Base-by-base conservation (phyloP, 2,329 filamentous ascomycete genomes). In the Phyllosticta paracitricarpa region DNA sequence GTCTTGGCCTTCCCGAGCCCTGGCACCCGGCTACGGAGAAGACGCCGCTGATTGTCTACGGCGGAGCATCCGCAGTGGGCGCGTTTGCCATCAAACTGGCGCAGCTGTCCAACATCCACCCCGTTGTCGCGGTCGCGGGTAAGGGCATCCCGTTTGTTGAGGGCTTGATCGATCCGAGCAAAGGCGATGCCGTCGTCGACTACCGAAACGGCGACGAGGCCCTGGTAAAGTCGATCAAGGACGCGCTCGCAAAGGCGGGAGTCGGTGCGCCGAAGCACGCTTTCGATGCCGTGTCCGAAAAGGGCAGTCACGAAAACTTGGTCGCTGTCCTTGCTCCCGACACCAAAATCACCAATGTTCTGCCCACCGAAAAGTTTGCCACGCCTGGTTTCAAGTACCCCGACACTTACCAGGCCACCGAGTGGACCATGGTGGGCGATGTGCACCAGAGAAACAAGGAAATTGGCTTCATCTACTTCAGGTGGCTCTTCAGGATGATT, bases 261-360 rank as follows among this genome's bases (percentile, higher is more conserved):
- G 17, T 19, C 7, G 12, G 25, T 2, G 7, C 22, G 17, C 76
- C 77, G 63, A 65, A 75, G 5, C 75, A 84, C 63, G 84, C 82
- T 0, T 81, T 81, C 62, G 85, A 88, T 65, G 81, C 84, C 0
- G 78, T 84, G 0, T 77, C 77, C 1, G 82, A 86, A 65, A 75
- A 84, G 12, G 76, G 77, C 4, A 81, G 76, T 58, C 72, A 73
- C 59, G 63, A 67, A 17, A 77, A 77, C 59, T 71, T 78, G 35
- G 68, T 65, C 1, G 57, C 74, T 33, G 76, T 76, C 0, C 64
- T 79, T 0, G 74, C 76, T 12, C 60, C 65, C 1, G 58, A 67
- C 1, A 73, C 74, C 0, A 64, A 65, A 8, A 65, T 76, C 14
- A 76, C 73, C 8, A 66, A 77, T 0, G 74, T 82, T 0, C 65